Base-by-base conservation (phyloP, 2,329 filamentous ascomycete genomes). In the Pseudonectria foliicola region DNA sequence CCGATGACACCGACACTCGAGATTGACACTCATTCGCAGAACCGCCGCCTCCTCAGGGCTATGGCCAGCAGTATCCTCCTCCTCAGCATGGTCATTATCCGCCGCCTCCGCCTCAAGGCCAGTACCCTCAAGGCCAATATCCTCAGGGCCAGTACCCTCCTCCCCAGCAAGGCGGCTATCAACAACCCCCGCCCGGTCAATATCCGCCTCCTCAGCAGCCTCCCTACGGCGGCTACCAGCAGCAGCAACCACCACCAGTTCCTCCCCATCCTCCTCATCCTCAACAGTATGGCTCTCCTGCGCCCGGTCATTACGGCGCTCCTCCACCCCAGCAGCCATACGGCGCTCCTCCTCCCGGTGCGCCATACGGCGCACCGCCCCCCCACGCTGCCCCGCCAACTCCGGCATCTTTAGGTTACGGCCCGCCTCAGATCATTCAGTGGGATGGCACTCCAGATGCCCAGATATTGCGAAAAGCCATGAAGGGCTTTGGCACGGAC, bases 401-500 rank as follows among this genome's bases (percentile, higher is more conserved):
- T 1, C 72, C 75, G 10, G 76, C 85, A 1, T 84, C 84, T 0
- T 62, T 73, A 0, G 89, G 89, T 25, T 95, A 95, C 52, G 77
- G 78, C 3, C 72, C 82, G 0, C 75, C 77, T 10, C 82, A 85
- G 51, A 67, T 75, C 29, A 82, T 85, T 28, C 70, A 75, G 21
- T 81, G 72, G 69, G 80, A 94, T 44, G 81, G 77, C 31, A 70
- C 66, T 3, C 64, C 68, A 10, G 80, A 92, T 48, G 83, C 86
- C 0, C 75, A 87, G 38, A 75, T 70, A 4, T 67, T 94, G 14
- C 77, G 86, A 34, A 74, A 74, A 48, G 86, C 90, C 3, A 95
- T 95, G 87, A 95, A 94, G 61, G 88, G 88, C 0, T 85, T 95
- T 43, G 90, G 89, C 24, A 95, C 89, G 0, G 79, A 96, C 52